Evolutionary conservation across 106 monocot species (phyloP).

Genomic region (Dactylorhiza incarnata): DNA sequence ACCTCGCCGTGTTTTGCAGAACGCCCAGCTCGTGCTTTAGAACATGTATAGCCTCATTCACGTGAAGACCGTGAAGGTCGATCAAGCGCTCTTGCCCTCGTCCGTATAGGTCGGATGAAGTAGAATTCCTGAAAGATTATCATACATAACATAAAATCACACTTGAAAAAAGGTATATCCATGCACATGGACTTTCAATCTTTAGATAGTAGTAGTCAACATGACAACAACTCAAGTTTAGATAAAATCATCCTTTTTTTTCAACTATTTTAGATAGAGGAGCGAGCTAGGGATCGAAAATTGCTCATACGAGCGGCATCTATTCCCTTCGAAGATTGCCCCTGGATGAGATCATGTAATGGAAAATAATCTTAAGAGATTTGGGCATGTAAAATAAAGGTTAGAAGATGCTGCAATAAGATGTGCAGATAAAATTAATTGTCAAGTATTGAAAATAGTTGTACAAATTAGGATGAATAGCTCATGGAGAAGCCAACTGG

Average conservation of each 20-base stretch:
- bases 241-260: not conserved
- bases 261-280: not conserved
- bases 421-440: not conserved
- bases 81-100: conserved; percentile 59
- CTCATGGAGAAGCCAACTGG: not conserved
- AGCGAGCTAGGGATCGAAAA: not conserved
- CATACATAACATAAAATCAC: not conserved
- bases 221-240: not conserved
- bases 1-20: conserved; percentile 49
- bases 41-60: conserved; percentile 78
- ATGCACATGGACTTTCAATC: no score
- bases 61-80: conserved; percentile 84
- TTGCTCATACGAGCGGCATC: not conserved
- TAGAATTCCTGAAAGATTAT: conserved; percentile 35
- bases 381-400: not conserved
- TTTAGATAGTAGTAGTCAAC: no score
- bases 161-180: no score
- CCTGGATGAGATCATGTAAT: not conserved
- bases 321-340: not conserved
- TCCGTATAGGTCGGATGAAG: conserved; percentile 14
- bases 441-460: not conserved
- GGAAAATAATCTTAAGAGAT: not conserved
- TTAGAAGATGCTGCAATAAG: not conserved
- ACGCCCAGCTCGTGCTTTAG: conserved; percentile 64
- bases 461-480: not conserved